Evolutionary conservation across 495 filamentous ascomycete species (phyloP), one percentile per base, ranked within the genome.

Genomic region (Neurospora sp.): DNA sequence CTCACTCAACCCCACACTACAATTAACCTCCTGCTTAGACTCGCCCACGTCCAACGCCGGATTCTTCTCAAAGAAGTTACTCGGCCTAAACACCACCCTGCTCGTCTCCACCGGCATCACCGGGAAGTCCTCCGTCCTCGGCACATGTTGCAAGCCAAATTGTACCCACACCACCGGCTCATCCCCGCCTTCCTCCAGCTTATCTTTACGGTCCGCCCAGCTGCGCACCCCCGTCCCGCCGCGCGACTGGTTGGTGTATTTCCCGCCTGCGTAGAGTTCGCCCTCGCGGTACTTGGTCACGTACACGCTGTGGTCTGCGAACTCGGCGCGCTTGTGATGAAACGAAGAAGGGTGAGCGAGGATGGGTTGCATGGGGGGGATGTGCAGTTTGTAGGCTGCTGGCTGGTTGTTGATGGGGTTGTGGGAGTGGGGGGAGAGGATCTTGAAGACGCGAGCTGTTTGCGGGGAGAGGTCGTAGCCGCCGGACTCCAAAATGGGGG

Each of bases 301-400:
- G 84, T 94, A 97, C 69, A 97, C 85, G 70, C 91, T 90, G 74
- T 90, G 90, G 76, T 92, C 92, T 0, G 91, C 91, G 75, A 94
- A 97, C 81, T 95, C 93, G 18, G 93, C 92, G 14, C 94, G 87
- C 72, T 87, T 87, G 75, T 88, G 86, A 76, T 96, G 89, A 79
- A 89, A 90, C 74, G 86, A 88, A 14, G 89, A 85, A 35, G 83
- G 83, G 76, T 92, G 88, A 9, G 93, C 89, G 18, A 97, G 85
- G 72, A 97, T 88, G 75, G 91, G 91, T 81, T 97, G 94, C 80
- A 93, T 95, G 1, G 90, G 86, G 0, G 89, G 90, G 1, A 89
- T 85, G 70, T 86, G 82, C 75, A 97, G 88, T 79, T 94, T 96
- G 79, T 97, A 97, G 0, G 86, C 91, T 0, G 94, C 89, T 0